Percentiles rank a stretch among this genome's conserved stretches.
Evolutionary conservation across 140 eudicot genomes (phyloP).

Genomic region (Anethum foeniculum): DNA sequence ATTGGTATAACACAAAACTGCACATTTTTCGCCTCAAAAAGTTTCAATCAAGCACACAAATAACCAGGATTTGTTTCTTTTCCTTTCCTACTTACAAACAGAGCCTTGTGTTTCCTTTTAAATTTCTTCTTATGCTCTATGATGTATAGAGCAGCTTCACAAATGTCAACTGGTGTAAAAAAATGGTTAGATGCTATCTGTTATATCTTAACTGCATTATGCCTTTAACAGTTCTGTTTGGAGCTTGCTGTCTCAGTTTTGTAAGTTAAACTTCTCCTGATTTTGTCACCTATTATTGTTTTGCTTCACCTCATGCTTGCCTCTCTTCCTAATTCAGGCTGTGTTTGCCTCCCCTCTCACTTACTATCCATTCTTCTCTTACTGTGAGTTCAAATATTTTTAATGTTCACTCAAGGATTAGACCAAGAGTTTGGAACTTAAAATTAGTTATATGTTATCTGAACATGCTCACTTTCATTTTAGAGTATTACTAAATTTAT

Average conservation of each 20-base stretch:
- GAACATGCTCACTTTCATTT: not conserved
- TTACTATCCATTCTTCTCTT: not conserved
- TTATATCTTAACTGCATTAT: not conserved
- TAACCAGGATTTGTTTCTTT: not conserved
- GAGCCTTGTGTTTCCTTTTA: not conserved
- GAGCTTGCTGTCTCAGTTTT: not conserved
- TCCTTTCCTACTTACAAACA: not conserved
- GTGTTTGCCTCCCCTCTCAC: not conserved
- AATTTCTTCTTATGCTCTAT: not conserved
- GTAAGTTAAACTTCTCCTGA: not conserved
- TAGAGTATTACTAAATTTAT: not conserved
- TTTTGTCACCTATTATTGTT: not conserved
- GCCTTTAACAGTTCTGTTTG: not conserved
- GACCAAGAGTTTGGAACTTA: not conserved
- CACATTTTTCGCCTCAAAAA: not conserved
- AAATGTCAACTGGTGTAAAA: not conserved
- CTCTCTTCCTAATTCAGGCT: not conserved
- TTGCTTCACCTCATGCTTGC: not conserved
- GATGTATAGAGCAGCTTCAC: slow-evolving; percentile 2
- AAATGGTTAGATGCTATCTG: not conserved
- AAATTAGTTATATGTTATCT: not conserved
- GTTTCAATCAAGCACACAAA: not conserved
- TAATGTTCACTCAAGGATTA: not conserved
- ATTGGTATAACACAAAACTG: not conserved
- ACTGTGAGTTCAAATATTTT: not conserved